phyloP scores from a whole-genome alignment of 2,329 filamentous ascomycete species.

The Talaromyces sp. region DNA sequence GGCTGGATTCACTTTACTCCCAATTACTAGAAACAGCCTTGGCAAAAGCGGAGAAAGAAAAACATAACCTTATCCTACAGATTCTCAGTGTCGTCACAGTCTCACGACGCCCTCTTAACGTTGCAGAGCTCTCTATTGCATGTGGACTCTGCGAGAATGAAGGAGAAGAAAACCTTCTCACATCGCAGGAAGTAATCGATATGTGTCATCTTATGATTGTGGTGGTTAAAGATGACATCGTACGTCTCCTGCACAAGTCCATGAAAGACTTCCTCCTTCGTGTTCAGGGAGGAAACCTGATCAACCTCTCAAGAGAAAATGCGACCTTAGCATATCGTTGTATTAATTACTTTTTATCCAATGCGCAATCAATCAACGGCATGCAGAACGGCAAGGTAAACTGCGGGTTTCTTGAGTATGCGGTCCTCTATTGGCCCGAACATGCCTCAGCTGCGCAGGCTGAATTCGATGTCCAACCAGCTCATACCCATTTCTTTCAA shows the following conservation, averaged over 20 bases:
- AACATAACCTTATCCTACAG: background rate
- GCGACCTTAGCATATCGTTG: constrained; percentile 11
- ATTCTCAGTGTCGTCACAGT: constrained; percentile 12
- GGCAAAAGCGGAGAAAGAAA: background rate
- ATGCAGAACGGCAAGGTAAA: background rate
- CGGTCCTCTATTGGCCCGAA: constrained; percentile 13
- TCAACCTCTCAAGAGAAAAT: background rate
- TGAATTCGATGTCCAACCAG: constrained; percentile 10
- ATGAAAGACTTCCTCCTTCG: constrained; percentile 14
- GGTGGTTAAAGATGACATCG: constrained; percentile 9
- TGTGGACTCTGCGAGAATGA: background rate
- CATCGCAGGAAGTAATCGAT: constrained; percentile 11
- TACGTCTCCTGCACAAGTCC: constrained; percentile 15
- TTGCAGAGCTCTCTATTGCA: background rate
- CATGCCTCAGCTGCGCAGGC: constrained; percentile 9
- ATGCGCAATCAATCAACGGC: background rate
- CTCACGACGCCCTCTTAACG: constrained; percentile 11
- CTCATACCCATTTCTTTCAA: background rate
- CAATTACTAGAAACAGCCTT: background rate
- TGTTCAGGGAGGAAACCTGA: too few relatives aligned
- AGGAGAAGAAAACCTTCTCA: background rate
- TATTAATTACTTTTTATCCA: constrained; percentile 10
- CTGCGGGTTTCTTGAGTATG: constrained; percentile 12
- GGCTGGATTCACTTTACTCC: background rate
- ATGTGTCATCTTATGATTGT: constrained; percentile 15